Base-by-base conservation (phyloP, 345 rosid genomes). In the Salix udensis region DNA sequence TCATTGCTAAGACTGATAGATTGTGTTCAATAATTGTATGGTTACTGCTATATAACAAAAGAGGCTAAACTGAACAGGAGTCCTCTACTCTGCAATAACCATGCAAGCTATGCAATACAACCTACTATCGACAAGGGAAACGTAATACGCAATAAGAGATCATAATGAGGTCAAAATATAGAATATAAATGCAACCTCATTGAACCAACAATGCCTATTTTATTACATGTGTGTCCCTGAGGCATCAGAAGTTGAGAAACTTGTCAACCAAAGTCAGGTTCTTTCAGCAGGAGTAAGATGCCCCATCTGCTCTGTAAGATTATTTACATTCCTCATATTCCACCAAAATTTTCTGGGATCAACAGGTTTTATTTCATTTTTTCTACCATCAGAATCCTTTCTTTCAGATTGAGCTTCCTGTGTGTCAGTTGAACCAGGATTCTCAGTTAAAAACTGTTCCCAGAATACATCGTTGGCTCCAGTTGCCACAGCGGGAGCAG, bases 361-460 rank as follows among this genome's bases (percentile, higher is more conserved):
- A 67, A 76, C 82, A 30, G 88, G 81, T 86, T 86, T 91, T 50
- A 79, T 82, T 55, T 82, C 82, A 30, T 76, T 69, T 78, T 67
- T 72, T 42, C 74, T 88, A 42, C 77, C 82, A 52, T 83, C 88
- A 4, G 83, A 67, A 72, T 93, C 97, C 84, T 86, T 89, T 71
- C 94, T 88, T 80, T 89, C 92, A 24, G 94, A 89, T 79, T 92
- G 88, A 81, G 85, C 93, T 87, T 89, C 97, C 64, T 89, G 92
- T 18, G 84, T 72, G 0, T 94, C 94, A 0, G 86, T 83, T 40
- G 96, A 86, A 71, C 94, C 97, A 0, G 99, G 99, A 77, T 96
- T 94, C 83, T 96, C 98, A 9, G 97, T 96, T 86, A 96, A 88
- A 86, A 92, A 94, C 79, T 96, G 98, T 70, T 92, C 94, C 98